Conservation (phyloP, 768 basidiomycete species). For the Nevesoporus exiguus region DNA sequence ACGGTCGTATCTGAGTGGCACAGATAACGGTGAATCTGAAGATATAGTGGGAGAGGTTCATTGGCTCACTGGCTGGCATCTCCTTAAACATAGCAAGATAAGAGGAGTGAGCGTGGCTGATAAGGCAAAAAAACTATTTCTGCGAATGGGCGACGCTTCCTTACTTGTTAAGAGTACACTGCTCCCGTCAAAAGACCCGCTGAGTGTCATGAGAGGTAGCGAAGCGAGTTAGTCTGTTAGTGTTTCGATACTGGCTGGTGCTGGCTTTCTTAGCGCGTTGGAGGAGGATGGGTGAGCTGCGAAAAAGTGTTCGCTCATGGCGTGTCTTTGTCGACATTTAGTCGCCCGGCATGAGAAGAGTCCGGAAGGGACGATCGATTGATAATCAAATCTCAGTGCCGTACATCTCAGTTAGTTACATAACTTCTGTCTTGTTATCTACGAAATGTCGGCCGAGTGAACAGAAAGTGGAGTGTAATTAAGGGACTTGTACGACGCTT, state of each 20-base stretch:
- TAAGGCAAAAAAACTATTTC: slow-evolving; percentile 1
- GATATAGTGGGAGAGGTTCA: background rate
- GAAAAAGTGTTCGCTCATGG: background rate
- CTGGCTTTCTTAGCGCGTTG: background rate
- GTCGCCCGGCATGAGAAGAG: background rate
- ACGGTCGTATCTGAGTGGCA: slow-evolving; percentile 51
- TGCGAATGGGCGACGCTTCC: slow-evolving; percentile 1
- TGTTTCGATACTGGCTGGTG: background rate
- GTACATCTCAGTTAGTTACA: background rate
- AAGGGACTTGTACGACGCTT: background rate
- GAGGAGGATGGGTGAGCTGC: background rate
- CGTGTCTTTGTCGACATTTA: background rate
- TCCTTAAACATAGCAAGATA: slow-evolving; percentile 15
- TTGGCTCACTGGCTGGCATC: slow-evolving; percentile 29
- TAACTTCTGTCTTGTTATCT: background rate
- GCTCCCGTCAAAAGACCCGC: background rate
- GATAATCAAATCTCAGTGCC: background rate
- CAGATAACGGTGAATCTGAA: slow-evolving; percentile 4
- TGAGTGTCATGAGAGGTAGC: slow-evolving; percentile 9
- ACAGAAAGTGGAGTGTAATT: background rate
- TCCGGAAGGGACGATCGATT: background rate
- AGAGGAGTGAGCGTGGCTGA: slow-evolving; percentile 2
- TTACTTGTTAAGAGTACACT: slow-evolving; percentile 11
- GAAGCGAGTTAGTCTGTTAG: background rate
- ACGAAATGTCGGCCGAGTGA: background rate